Conservation (phyloP, 2,329 filamentous ascomycete species). For the Rhinocladiella mackenziei region DNA sequence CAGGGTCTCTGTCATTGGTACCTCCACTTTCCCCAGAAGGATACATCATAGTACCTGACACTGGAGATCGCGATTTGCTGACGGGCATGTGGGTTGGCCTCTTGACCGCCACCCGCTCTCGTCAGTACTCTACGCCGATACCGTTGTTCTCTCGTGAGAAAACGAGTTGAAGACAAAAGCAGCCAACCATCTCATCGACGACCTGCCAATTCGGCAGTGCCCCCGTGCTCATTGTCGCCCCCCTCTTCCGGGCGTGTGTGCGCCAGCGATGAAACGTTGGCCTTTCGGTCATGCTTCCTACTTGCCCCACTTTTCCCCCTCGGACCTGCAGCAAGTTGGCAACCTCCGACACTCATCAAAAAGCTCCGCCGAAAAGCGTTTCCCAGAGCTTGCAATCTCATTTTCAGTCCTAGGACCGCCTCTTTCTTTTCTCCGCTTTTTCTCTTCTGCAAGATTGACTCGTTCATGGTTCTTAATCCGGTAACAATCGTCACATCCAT, state of each 20-base stretch:
- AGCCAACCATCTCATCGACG: background rate
- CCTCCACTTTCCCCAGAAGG: too few species aligned
- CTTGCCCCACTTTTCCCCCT: conserved; percentile 18
- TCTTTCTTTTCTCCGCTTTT: conserved; percentile 11
- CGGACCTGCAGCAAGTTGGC: conserved; percentile 14
- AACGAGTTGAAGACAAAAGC: too few species aligned
- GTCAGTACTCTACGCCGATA: too few species aligned
- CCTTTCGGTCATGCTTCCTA: conserved; percentile 9
- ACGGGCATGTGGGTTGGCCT: too few species aligned
- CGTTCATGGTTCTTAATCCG: conserved; percentile 7
- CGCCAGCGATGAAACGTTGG: conserved; percentile 16
- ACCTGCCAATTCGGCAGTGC: background rate
- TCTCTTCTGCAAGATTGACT: conserved; percentile 13
- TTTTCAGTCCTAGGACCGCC: conserved; percentile 9
- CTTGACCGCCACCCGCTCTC: too few species aligned
- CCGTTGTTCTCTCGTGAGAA: too few species aligned
- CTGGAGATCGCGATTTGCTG: too few species aligned
- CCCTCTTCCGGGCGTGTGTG: too few species aligned
- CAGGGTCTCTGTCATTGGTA: too few species aligned
- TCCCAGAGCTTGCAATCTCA: conserved; percentile 18
- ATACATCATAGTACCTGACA: too few species aligned
- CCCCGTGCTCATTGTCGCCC: too few species aligned
- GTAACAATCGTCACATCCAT: conserved; percentile 7
- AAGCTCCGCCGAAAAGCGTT: too few species aligned
- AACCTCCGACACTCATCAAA: conserved; percentile 21